Evolutionary conservation across 2,329 filamentous ascomycete species (phyloP).

Genomic region (Hymenoscyphus albidus): DNA sequence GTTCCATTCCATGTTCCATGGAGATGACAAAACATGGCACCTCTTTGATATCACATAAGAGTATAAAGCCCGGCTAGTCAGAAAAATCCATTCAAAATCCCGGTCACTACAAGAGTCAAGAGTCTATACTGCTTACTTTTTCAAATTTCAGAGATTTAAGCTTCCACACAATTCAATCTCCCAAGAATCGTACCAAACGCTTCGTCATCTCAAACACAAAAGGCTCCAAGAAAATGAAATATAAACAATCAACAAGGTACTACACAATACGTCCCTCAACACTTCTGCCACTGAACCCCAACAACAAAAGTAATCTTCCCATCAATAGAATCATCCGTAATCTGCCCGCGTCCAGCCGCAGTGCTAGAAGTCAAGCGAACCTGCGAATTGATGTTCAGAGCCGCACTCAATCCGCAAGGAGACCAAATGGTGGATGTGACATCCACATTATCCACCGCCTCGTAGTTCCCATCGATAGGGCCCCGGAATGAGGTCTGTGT

Average conservation of each 20-base stretch:
- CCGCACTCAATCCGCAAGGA: slow-evolving; percentile 18
- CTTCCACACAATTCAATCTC: neutral
- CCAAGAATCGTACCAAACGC: neutral
- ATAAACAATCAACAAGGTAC: neutral
- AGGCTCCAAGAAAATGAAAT: neutral
- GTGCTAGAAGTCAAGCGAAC: slow-evolving; percentile 16
- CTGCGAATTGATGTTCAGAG: slow-evolving; percentile 24
- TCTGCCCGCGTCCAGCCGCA: slow-evolving; percentile 11
- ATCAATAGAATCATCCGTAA: slow-evolving; percentile 23
- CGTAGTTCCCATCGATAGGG: slow-evolving; percentile 17
- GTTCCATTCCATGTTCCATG: no score
- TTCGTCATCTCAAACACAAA: neutral
- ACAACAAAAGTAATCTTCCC: slow-evolving; percentile 21
- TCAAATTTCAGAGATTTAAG: neutral
- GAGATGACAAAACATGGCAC: no score
- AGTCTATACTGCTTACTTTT: neutral
- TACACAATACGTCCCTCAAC: neutral
- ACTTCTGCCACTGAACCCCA: slow-evolving; percentile 21
- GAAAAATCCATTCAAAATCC: no score
- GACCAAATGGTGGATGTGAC: slow-evolving; percentile 24
- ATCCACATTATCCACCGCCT: slow-evolving; percentile 12
- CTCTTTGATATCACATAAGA: no score
- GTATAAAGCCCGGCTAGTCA: no score
- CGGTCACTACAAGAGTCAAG: no score
- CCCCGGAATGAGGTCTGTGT: slow-evolving; percentile 21